Conservation (phyloP, 495 filamentous ascomycete genomes). For the Amphirosellinia nigrospora region DNA sequence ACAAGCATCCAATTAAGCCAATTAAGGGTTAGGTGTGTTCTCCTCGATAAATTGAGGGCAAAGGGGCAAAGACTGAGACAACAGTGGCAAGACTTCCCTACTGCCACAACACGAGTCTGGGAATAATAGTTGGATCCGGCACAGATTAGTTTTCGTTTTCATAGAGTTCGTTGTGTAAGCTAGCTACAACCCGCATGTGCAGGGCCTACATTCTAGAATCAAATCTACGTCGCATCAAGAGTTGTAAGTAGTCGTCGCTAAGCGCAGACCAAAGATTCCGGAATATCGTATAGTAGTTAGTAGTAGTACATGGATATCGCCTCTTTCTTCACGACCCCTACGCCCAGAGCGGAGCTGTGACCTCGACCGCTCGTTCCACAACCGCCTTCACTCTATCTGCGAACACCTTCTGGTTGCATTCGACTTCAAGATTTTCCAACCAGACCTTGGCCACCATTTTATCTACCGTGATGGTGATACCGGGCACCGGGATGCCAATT, state of each 20-base stretch:
- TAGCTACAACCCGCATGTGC: neutral
- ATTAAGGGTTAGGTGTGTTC: neutral
- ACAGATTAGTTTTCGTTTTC: neutral
- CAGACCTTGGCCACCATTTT: constrained; percentile 87
- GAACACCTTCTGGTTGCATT: constrained; percentile 75
- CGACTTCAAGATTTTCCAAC: constrained; percentile 89
- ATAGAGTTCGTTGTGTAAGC: neutral
- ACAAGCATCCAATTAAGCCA: too few relatives aligned
- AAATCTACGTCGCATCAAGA: neutral
- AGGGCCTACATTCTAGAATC: neutral
- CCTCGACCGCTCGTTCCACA: constrained; percentile 91
- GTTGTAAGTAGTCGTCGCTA: neutral
- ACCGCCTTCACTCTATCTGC: constrained; percentile 83
- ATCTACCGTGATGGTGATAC: constrained; percentile 85
- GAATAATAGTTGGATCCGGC: neutral
- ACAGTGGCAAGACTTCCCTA: constrained; percentile 1
- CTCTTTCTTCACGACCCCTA: constrained; percentile 16
- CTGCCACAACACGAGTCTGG: neutral
- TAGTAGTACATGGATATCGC: constrained; percentile 10
- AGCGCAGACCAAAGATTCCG: neutral
- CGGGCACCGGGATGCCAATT: constrained; percentile 86
- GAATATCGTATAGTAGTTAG: constrained; percentile 5
- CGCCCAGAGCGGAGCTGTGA: constrained; percentile 75
- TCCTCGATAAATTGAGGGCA: neutral
- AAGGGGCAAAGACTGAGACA: constrained; percentile 2